Conservation (phyloP, 2,329 filamentous ascomycete species). For the Epichloe gansuensis region DNA sequence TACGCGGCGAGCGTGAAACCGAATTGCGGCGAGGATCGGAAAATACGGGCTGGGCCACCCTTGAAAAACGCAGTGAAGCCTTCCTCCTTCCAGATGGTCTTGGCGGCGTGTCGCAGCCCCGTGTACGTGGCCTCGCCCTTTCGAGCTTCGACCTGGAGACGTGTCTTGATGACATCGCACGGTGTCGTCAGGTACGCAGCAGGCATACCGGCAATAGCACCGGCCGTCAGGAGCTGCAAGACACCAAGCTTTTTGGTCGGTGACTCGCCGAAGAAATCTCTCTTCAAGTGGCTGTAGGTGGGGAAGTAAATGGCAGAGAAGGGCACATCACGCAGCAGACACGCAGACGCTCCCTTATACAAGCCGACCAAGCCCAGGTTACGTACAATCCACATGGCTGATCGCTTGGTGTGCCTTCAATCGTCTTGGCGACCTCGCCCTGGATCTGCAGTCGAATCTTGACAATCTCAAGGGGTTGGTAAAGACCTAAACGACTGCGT, state of each 20-base stretch:
- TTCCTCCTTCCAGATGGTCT: slow-evolving; percentile 77
- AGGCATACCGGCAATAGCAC: slow-evolving; percentile 88
- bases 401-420: slow-evolving; percentile 76
- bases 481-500: slow-evolving; percentile 52
- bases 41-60: slow-evolving; percentile 86
- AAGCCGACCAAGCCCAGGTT: slow-evolving; percentile 89
- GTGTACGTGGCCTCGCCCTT: slow-evolving; percentile 89
- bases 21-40: slow-evolving; percentile 93
- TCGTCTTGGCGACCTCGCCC: slow-evolving; percentile 83
- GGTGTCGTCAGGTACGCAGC: slow-evolving; percentile 92
- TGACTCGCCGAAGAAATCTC: slow-evolving; percentile 84
- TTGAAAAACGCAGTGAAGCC: slow-evolving; percentile 98
- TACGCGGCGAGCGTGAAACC: slow-evolving; percentile 95
- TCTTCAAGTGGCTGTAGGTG: slow-evolving; percentile 88
- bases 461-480: slow-evolving; percentile 98
- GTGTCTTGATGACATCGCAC: slow-evolving; percentile 98
- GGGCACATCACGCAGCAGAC: slow-evolving; percentile 87
- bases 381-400: slow-evolving; percentile 93
- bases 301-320: slow-evolving; percentile 99
- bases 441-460: slow-evolving; percentile 98
- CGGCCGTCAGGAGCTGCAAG: slow-evolving; percentile 80
- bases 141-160: slow-evolving; percentile 90
- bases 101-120: slow-evolving; percentile 73
- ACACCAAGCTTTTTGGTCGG: slow-evolving; percentile 79
- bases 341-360: slow-evolving; percentile 94